phyloP scores from a whole-genome alignment of 805 yeast genomes.

The Wickerhamiella siamensis region DNA sequence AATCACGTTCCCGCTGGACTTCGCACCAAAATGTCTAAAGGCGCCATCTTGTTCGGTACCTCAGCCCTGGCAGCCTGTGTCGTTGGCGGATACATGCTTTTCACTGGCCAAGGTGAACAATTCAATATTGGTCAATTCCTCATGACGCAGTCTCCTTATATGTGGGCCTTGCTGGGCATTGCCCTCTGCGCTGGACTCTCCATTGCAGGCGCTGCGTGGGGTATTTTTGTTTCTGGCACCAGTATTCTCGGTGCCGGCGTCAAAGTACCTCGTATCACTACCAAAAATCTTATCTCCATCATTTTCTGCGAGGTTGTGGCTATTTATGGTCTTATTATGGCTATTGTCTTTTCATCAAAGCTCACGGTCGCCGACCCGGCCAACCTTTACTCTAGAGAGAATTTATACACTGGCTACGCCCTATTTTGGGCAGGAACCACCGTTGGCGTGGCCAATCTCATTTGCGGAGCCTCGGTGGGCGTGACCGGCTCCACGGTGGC shows the following conservation, averaged over 20 bases:
- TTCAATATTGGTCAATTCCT: conserved; percentile 87
- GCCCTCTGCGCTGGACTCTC: conserved; percentile 83
- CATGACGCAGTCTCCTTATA: conserved; percentile 75
- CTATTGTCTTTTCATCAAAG: conserved; percentile 91
- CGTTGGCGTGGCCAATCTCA: conserved; percentile 82
- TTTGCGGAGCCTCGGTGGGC: conserved; percentile 96
- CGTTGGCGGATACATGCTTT: conserved; percentile 30
- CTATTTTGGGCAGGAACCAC: conserved; percentile 97
- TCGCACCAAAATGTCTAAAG: background rate
- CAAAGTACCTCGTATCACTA: conserved; percentile 91
- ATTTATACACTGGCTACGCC: conserved; percentile 87
- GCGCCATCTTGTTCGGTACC: conserved; percentile 5
- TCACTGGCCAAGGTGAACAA: conserved; percentile 83
- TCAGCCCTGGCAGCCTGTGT: conserved; percentile 10
- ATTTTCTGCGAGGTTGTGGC: conserved; percentile 99
- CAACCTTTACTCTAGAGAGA: conserved; percentile 58
- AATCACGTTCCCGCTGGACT: too few relatives aligned
- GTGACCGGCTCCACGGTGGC: conserved; percentile 99
- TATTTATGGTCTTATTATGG: conserved; percentile 92
- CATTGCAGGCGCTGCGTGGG: conserved; percentile 99
- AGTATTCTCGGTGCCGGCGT: conserved; percentile 97
- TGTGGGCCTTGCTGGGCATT: conserved; percentile 93
- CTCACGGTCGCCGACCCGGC: conserved; percentile 49
- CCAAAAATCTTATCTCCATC: conserved; percentile 89
- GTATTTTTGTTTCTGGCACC: conserved; percentile 89